Conservation (phyloP, 2,329 filamentous ascomycete species). For the Fusarium sp. region DNA sequence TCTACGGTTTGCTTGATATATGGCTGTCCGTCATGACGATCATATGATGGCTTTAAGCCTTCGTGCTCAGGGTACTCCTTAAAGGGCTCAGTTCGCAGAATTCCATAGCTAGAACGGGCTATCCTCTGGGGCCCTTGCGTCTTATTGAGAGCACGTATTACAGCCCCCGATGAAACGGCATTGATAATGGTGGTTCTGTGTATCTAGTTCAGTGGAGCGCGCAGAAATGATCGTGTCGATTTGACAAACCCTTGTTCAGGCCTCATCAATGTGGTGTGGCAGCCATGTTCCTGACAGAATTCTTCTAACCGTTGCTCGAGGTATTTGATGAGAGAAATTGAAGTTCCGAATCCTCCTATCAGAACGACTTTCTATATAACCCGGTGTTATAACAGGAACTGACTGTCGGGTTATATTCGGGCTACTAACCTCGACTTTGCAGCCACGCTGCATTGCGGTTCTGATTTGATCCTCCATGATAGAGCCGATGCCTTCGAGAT, state of each 20-base stretch:
- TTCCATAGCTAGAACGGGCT: slow-evolving; percentile 10
- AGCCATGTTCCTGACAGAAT: not conserved
- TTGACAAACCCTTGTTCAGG: not conserved
- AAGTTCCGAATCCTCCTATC: slow-evolving; percentile 14
- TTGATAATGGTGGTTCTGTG: not conserved
- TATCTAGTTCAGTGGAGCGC: fast-evolving
- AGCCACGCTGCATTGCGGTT: fast-evolving
- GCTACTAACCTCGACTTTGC: fast-evolving
- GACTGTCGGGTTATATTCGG: fast-evolving
- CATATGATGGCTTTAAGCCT: fast-evolving
- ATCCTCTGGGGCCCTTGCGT: not conserved
- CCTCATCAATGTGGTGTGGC: fast-evolving
- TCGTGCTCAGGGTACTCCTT: not conserved
- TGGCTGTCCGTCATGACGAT: not conserved
- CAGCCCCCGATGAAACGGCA: slow-evolving; percentile 8
- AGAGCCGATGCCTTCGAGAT: not conserved
- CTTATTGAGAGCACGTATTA: not conserved
- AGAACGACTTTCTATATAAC: not conserved
- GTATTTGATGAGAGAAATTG: not conserved
- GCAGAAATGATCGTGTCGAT: fast-evolving
- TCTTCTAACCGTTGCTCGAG: fast-evolving
- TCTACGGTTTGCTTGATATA: not conserved
- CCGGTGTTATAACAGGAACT: too few relatives aligned
- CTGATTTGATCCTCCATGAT: not conserved
- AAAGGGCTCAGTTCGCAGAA: not conserved